Evolutionary conservation across 202 grass and related monocot genomes (phyloP).

Genomic region (Schoenoplectus triqueter): DNA sequence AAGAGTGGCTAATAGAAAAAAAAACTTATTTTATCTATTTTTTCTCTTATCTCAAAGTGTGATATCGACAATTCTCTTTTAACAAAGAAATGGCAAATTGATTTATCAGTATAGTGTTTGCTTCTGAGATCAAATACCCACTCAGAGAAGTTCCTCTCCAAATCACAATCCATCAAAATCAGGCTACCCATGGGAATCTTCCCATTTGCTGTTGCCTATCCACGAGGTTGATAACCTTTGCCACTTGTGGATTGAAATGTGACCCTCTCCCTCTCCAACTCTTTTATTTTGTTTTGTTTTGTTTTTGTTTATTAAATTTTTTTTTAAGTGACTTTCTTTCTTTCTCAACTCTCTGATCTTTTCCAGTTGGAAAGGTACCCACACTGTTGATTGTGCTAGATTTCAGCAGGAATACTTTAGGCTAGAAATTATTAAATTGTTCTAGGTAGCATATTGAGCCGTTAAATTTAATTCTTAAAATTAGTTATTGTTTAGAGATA

Average conservation of each 20-base stretch:
- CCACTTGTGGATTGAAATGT: constrained; percentile 8
- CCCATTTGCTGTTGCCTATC: constrained; percentile 1
- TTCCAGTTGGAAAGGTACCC: not conserved
- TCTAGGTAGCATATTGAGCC: not conserved
- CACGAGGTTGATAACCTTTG: not conserved
- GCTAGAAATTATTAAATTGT: not conserved
- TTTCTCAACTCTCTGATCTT: not conserved
- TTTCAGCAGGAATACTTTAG: not conserved
- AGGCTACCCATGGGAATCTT: not conserved
- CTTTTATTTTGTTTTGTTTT: not conserved
- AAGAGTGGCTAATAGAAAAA: too few species aligned
- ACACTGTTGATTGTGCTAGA: not conserved
- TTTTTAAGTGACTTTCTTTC: not conserved
- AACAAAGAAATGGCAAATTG: too few species aligned
- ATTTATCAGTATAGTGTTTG: not conserved
- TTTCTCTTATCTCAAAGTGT: too few species aligned
- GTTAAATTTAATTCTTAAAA: not conserved
- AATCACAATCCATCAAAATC: constrained; percentile 21
- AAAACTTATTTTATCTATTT: too few species aligned
- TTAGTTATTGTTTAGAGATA: not conserved
- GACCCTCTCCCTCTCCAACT: not conserved
- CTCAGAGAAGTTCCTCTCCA: not conserved
- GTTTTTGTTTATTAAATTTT: not conserved
- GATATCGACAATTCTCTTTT: too few species aligned
- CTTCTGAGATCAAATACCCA: not conserved